Conservation (phyloP, 1,139 yeast genomes). For the Debaryomyces coudertii region DNA sequence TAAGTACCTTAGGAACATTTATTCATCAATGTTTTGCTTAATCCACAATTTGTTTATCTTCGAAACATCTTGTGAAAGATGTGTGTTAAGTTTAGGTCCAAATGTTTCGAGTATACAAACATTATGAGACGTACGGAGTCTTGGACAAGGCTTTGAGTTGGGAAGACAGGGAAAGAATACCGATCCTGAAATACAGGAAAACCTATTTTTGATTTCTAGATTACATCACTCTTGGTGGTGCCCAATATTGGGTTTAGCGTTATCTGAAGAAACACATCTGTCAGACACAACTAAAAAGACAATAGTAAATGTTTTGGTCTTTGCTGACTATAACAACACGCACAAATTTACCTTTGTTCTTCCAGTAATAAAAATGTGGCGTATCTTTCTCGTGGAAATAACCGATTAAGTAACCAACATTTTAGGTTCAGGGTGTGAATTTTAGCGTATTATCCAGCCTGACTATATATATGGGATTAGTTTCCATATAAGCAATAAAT, state of each 20-base stretch:
- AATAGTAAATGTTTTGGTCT: not conserved
- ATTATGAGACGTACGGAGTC: no score
- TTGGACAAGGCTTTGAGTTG: not conserved
- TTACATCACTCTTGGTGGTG: not conserved
- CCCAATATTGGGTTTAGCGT: not conserved
- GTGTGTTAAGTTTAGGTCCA: no score
- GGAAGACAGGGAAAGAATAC: not conserved
- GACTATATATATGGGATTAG: no score
- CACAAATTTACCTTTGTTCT: not conserved
- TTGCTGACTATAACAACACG: not conserved
- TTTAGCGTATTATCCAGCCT: no score
- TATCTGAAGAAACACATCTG: not conserved
- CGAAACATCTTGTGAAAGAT: no score
- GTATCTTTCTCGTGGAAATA: not conserved
- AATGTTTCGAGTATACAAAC: no score
- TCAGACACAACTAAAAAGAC: not conserved
- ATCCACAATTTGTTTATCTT: no score
- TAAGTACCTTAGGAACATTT: no score
- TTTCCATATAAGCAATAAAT: no score
- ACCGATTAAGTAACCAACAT: not conserved
- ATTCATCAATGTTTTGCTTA: no score
- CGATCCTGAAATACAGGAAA: not conserved
- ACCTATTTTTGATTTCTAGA: not conserved
- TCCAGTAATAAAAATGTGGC: not conserved
- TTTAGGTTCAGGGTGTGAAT: not conserved